phyloP scores from a whole-genome alignment of 1,284 basidiomycete genomes.

The Naganishia liquefaciens region DNA sequence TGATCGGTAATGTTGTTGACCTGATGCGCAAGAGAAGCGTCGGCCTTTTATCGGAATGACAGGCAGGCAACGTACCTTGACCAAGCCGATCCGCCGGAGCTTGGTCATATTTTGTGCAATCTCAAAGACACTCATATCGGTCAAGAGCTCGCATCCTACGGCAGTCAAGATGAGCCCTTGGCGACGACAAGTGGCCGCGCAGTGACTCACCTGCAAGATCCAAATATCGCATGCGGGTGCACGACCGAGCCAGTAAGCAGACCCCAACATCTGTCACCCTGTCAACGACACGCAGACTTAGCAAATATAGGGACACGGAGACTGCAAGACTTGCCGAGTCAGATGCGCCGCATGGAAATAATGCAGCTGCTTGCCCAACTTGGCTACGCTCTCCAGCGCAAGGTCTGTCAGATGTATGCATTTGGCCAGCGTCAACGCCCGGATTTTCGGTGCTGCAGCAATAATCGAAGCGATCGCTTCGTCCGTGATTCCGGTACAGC shows the following conservation, averaged over 20 bases:
- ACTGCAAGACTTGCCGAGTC: slow-evolving; percentile 54
- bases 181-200: slow-evolving; percentile 23
- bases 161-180: slow-evolving; percentile 30
- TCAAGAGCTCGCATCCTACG: slow-evolving; percentile 79
- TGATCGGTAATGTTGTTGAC: slow-evolving; percentile 90
- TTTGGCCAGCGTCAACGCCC: slow-evolving; percentile 90
- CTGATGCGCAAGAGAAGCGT: slow-evolving; percentile 54
- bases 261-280: slow-evolving; percentile 90
- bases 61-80: slow-evolving; percentile 64
- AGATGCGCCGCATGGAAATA: slow-evolving; percentile 95
- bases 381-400: slow-evolving; percentile 79
- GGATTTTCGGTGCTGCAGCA: slow-evolving; percentile 81
- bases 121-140: slow-evolving; percentile 92
- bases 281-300: not conserved
- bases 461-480: slow-evolving; percentile 87
- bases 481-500: slow-evolving; percentile 79
- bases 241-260: slow-evolving; percentile 76
- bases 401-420: slow-evolving; percentile 83
- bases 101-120: slow-evolving; percentile 80
- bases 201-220: slow-evolving; percentile 86
- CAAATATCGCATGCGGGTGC: slow-evolving; percentile 91
- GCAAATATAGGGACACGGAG: slow-evolving; percentile 1
- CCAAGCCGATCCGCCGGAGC: slow-evolving; percentile 89
- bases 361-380: slow-evolving; percentile 86
- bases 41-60: not conserved